These are phyloP conservation scores for Pharnaceum exiguum DNA, from an alignment of 148 eudicot species.

Conservation along the genomic window DNA sequence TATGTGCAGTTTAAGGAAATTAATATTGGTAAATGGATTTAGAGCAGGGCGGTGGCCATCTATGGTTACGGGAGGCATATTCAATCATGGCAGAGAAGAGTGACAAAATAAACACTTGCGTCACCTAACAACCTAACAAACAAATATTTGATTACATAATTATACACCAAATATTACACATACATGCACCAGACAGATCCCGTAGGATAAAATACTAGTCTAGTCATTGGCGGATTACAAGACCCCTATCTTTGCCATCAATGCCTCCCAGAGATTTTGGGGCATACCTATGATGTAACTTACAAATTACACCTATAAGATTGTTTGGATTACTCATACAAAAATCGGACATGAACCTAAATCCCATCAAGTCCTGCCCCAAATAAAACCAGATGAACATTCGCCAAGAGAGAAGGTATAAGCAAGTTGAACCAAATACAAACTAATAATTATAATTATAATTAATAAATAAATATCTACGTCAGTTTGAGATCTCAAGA, in stretches of 20 bases:
- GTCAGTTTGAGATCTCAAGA: conserved; percentile 27
- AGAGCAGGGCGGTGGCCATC: too few relatives aligned
- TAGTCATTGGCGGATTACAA: conserved; percentile 17
- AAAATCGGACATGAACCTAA: neutral
- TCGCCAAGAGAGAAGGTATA: neutral
- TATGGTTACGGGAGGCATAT: too few relatives aligned
- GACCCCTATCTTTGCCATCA: conserved; percentile 11
- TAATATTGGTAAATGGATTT: too few relatives aligned
- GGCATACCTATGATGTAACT: too few relatives aligned
- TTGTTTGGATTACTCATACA: too few relatives aligned
- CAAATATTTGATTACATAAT: conserved; percentile 16
- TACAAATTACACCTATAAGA: too few relatives aligned
- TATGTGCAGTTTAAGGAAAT: too few relatives aligned
- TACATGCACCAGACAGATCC: conserved; percentile 6
- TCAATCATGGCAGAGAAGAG: neutral
- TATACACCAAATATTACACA: conserved; percentile 24
- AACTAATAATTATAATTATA: too few relatives aligned
- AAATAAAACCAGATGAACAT: neutral
- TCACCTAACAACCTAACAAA: conserved; percentile 29
- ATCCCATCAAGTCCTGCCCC: neutral
- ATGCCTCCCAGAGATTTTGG: conserved; percentile 2
- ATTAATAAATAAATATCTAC: conserved; percentile 15
- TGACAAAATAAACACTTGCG: conserved; percentile 3
- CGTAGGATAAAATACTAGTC: neutral
- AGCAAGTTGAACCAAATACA: neutral